Percentiles rank a stretch among this genome's conserved stretches.
Conservation (phyloP, 768 basidiomycete species). For the Gymnopilus junonius region DNA sequence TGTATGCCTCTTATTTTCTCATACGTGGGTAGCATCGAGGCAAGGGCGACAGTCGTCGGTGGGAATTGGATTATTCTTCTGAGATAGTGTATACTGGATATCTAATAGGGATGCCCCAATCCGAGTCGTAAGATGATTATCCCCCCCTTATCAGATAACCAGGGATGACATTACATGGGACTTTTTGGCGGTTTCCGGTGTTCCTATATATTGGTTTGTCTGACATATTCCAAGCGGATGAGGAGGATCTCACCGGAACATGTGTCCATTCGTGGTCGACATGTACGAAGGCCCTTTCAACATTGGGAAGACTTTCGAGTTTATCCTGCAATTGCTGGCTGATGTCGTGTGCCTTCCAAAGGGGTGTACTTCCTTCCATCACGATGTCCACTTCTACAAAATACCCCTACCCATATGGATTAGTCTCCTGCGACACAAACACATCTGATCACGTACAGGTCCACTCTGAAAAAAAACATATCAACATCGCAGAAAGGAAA, state of each 20-base stretch:
- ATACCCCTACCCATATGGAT: constrained; percentile 59
- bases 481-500: constrained; percentile 13
- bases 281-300: constrained; percentile 93
- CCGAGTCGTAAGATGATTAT: not conserved
- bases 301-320: constrained; percentile 87
- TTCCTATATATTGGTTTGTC: constrained; percentile 38
- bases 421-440: not conserved
- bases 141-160: not conserved
- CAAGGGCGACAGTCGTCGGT: not conserved
- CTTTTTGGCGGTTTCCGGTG: constrained; percentile 47
- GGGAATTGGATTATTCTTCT: not conserved
- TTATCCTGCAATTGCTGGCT: constrained; percentile 87
- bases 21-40: not conserved
- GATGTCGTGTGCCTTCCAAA: constrained; percentile 88
- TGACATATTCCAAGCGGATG: not conserved
- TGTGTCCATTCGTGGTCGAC: constrained; percentile 96
- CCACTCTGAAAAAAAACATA: constrained; percentile 56
- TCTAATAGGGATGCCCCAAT: not conserved
- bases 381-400: constrained; percentile 97
- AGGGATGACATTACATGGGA: constrained; percentile 15
- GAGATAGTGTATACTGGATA: not conserved
- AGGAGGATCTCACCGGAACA: constrained; percentile 42
- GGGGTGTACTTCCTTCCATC: constrained; percentile 84
- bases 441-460: constrained; percentile 47
- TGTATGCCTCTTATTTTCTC: not conserved